phyloP scores from a whole-genome alignment of 1,139 yeast species.

The Taiozyma sp. region DNA sequence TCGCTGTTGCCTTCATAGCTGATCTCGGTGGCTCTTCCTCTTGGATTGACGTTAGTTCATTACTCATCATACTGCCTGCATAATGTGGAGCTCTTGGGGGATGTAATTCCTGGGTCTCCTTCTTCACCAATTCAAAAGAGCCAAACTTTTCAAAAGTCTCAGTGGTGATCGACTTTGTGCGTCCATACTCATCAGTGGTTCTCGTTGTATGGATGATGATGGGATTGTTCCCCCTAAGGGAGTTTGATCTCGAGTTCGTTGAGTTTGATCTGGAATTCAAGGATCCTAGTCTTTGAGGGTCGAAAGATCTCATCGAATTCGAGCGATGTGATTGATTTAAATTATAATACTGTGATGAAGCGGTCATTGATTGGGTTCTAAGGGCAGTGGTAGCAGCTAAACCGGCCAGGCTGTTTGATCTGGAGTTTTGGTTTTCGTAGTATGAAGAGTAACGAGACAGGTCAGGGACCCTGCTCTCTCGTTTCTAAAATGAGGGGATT shows the following conservation, averaged over 20 bases:
- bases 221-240: neutral
- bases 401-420: slow-evolving; percentile 4
- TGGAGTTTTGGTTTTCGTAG: slow-evolving; percentile 3
- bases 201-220: slow-evolving; percentile 22
- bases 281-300: neutral
- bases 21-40: slow-evolving; percentile 16
- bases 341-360: neutral
- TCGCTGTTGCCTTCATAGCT: neutral
- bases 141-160: slow-evolving; percentile 25
- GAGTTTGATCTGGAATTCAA: slow-evolving; percentile 1
- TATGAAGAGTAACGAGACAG: slow-evolving; percentile 10
- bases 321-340: slow-evolving; percentile 1
- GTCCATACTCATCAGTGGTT: slow-evolving; percentile 24
- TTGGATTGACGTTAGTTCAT: slow-evolving; percentile 19
- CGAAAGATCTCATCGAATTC: slow-evolving; percentile 1
- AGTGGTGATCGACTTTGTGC: slow-evolving; percentile 25
- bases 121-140: slow-evolving; percentile 21
- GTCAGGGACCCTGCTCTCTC: slow-evolving; percentile 10
- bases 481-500: neutral
- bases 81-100: slow-evolving; percentile 7
- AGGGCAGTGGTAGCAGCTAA: slow-evolving; percentile 13
- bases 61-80: slow-evolving; percentile 14
- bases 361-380: slow-evolving; percentile 8
- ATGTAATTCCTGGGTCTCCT: slow-evolving; percentile 13
- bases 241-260: slow-evolving; percentile 2